Evolutionary conservation across 441 rosid species (phyloP).

Genomic region (Corymbia citriodora): DNA sequence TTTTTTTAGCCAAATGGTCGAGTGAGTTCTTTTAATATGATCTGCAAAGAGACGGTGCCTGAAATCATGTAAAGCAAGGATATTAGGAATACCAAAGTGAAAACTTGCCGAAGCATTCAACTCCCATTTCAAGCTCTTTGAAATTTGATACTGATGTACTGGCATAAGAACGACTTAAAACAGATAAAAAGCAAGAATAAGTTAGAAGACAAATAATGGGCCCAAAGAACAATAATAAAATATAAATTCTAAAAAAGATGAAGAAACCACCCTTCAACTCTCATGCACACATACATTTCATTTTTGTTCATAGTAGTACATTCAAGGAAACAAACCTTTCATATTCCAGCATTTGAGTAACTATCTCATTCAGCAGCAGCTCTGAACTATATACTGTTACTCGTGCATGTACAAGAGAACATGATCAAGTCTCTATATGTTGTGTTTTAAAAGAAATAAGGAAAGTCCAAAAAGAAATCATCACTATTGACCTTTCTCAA

Average conservation of each 20-base stretch:
- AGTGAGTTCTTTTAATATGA: constrained; percentile 63
- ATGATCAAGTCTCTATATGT: not conserved
- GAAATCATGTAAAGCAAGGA: constrained; percentile 7
- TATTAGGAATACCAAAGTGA: constrained; percentile 3
- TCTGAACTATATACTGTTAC: constrained; percentile 39
- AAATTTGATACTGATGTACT: not conserved
- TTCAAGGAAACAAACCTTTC: constrained; percentile 29
- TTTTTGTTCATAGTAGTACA: no score
- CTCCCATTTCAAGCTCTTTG: not conserved
- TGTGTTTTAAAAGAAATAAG: not conserved
- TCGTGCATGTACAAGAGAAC: constrained; percentile 26
- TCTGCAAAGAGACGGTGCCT: constrained; percentile 78
- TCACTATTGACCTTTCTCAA: constrained; percentile 30
- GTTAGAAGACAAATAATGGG: not conserved
- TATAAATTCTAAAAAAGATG: not conserved
- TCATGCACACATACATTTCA: no score
- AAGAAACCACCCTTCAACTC: not conserved
- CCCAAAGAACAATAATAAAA: not conserved
- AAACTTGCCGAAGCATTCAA: not conserved
- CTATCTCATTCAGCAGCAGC: constrained; percentile 56
- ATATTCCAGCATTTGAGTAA: constrained; percentile 53
- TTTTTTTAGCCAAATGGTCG: constrained; percentile 45
- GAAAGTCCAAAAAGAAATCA: not conserved
- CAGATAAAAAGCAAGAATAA: not conserved
- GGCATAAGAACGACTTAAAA: not conserved